Base-by-base conservation (phyloP, 352 stramenopile genomes). In the Phytophthora uliginosa region DNA sequence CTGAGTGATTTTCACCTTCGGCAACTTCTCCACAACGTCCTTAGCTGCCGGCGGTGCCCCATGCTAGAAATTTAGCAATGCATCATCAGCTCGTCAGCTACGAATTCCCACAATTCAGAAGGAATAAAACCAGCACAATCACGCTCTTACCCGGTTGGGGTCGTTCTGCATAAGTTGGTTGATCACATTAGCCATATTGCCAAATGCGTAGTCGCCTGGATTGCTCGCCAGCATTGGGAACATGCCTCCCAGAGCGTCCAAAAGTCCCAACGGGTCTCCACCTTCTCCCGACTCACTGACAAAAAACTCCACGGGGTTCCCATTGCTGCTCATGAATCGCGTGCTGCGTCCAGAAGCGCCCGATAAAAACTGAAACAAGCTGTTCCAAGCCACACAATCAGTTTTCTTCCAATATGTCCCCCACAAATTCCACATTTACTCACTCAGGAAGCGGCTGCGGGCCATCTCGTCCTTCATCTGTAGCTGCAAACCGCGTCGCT, bases 121-220 rank as follows among this genome's bases (percentile, higher is more conserved):
- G 57, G 15, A 47, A 12, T 42, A 59, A 15, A 22, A 68, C 9
- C 34, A 42, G 9, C 36, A 53, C 4, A 47, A 18, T 8, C 38
- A 47, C 38, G 15, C 38, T 73, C 82, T 68, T 85, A 95, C 90
- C 71, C 90, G 79, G 65, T 95, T 97, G 8, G 88, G 78, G 36
- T 97, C 90, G 71, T 95, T 95, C 59, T 95, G 88, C 90, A 97
- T 97, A 20, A 97, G 83, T 63, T 97, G 90, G 66, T 95, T 95
- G 59, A 97, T 95, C 26, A 97, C 78, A 52, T 78, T 94, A 17
- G 89, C 84, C 67, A 95, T 88, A 55, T 92, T 95, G 33, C 90
- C 90, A 64, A 97, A 93, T 4, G 88, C 90, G 52, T 97, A 97
- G 73, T 97, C 90, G 1, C 90, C 88, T 9, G 86, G 71, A 47